Base-by-base conservation (phyloP, 75 land plant species). In the Cunninghamia lanceolata region DNA sequence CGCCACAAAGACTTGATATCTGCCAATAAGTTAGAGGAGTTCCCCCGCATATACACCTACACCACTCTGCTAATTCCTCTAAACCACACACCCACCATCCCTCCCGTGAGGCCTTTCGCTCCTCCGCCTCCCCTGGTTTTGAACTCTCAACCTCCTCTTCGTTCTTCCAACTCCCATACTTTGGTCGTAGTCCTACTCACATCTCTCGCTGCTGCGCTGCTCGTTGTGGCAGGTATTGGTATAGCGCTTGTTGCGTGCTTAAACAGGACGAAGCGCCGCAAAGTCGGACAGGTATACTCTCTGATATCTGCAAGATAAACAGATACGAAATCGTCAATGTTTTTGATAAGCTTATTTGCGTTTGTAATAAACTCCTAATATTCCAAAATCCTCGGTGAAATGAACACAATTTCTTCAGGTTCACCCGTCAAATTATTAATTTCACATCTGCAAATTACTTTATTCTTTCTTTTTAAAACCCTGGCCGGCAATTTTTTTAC, bases 21-120 rank as follows among this genome's bases (percentile, higher is more conserved):
- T 15, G 53, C 53, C 16, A 50, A 50, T 50, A 2, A 50, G 16
- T 50, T 50, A 50, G 53, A 50, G 53, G 53, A 13, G 0, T 50
- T 16, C 2, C 53, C 53, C 14, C 13, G 16, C 53, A 50, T 50
- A 50, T 50, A 1, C 14, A 15, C 53, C 53, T 32, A 30, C 30
- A n/a, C 30, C 10, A 71, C 74, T 71, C 32, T 32, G 34, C 11
- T 21, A 28, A 71, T 17, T n/a, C 34, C 13, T 71, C 30, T 91
- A 0, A 43, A 87, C 47, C 73, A 42, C 42, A 86, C 45, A 4
- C 88, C 91, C 0, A 3, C 43, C 4, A 54, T 84, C 34, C 88
- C 89, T 0, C 90, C 91, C 36, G 84, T 85, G 15, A 84, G 90
- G 4, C 86, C 94, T 19, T 40, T 63, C 13, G 47, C 71, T 7